Conservation (phyloP, 2,329 filamentous ascomycete species). For the Fusarium nurragi region DNA sequence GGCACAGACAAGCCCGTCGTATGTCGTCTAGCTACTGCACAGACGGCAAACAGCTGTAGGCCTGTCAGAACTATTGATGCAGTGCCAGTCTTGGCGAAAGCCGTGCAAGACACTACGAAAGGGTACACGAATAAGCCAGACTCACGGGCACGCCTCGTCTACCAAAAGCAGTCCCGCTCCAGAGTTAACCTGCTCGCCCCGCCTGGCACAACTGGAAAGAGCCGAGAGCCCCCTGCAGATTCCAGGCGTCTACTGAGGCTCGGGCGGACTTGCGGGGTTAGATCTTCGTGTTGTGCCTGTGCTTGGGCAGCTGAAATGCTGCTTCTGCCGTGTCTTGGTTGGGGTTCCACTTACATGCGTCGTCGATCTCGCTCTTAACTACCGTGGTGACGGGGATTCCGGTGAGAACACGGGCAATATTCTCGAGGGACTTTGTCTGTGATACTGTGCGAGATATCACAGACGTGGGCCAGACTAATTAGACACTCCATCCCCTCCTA, state of each 20-base stretch:
- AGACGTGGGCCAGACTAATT: constrained; percentile 1
- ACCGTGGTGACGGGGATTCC: background rate
- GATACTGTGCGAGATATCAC: background rate
- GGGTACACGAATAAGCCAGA: background rate
- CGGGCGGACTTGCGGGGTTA: background rate
- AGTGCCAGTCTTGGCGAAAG: background rate
- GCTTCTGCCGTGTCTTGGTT: constrained; percentile 13
- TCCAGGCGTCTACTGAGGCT: no score
- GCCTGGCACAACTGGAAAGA: no score
- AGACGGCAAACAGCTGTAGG: background rate
- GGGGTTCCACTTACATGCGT: background rate
- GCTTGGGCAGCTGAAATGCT: background rate
- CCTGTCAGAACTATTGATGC: constrained; percentile 6
- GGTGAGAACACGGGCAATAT: background rate
- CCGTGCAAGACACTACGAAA: no score
- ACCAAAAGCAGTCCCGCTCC: no score
- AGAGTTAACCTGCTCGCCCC: no score
- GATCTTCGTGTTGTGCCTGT: background rate
- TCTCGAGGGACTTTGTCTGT: no score
- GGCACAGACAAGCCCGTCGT: background rate
- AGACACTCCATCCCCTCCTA: background rate
- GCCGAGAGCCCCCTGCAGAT: no score
- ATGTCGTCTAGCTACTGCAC: background rate
- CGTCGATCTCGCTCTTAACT: background rate
- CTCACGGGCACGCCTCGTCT: background rate